A percentile compares a stretch with the other conserved stretches of the same genome.
These are phyloP conservation scores for Gymnopilus junonius DNA, from an alignment of 768 basidiomycete genomes.

Conservation along the genomic window DNA sequence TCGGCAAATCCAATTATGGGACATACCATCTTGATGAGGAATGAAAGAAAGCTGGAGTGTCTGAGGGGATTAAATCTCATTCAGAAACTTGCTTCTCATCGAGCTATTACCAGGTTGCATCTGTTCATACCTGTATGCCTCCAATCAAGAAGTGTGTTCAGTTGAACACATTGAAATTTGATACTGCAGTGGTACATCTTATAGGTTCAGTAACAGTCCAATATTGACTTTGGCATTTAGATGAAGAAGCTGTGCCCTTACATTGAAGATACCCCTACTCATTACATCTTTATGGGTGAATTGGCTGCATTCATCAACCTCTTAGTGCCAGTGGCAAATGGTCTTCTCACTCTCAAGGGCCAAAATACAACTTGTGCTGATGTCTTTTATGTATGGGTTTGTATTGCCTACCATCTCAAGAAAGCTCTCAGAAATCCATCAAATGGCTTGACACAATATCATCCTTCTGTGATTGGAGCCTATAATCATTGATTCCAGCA, in stretches of 20 bases:
- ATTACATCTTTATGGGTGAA: conserved; percentile 19
- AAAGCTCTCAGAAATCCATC: conserved; percentile 19
- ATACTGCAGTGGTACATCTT: conserved; percentile 22
- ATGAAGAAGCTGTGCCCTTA: conserved; percentile 26
- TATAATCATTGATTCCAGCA: conserved; percentile 32
- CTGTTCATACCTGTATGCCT: conserved; percentile 26
- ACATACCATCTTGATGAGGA: conserved; percentile 23
- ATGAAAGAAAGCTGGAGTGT: conserved; percentile 20
- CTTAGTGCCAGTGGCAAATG: conserved; percentile 23
- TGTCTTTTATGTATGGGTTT: conserved; percentile 34
- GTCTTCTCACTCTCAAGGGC: conserved; percentile 30
- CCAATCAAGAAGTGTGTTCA: conserved; percentile 21
- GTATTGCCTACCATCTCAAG: conserved; percentile 32
- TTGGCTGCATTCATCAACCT: conserved; percentile 23
- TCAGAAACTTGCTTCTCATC: conserved; percentile 31
- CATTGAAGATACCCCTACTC: conserved; percentile 12
- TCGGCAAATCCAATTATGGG: conserved; percentile 32
- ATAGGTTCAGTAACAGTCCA: conserved; percentile 1
- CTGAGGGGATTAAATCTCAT: conserved; percentile 25
- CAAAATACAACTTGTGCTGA: conserved; percentile 32
- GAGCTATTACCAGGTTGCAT: conserved; percentile 25
- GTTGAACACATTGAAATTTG: conserved; percentile 21
- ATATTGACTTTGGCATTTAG: conserved; percentile 3
- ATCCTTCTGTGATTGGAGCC: conserved; percentile 20
- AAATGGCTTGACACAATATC: conserved; percentile 4